These are phyloP conservation scores for Globomyces sp. DNA, from an alignment of 371 early-diverging fungal species.

Conservation along the genomic window DNA sequence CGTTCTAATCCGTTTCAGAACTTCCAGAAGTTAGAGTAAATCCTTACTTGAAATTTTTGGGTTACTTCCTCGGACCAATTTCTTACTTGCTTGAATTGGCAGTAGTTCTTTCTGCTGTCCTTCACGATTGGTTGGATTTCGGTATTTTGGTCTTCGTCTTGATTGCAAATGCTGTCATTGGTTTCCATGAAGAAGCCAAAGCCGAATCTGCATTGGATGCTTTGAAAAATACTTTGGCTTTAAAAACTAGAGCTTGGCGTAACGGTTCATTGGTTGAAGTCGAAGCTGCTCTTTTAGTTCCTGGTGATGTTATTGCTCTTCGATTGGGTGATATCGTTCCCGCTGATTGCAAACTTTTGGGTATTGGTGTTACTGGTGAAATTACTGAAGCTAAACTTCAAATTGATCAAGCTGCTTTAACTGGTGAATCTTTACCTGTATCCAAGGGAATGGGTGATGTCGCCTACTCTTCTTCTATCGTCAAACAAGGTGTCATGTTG, in stretches of 20 bases:
- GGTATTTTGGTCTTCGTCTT: constrained; percentile 80
- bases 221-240: constrained; percentile 83
- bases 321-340: constrained; percentile 93
- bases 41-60: constrained; percentile 82
- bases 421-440: constrained; percentile 90
- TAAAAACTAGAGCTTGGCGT: constrained; percentile 77
- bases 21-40: constrained; percentile 79
- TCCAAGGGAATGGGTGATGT: constrained; percentile 76
- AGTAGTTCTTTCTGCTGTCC: constrained; percentile 53
- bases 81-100: constrained; percentile 83
- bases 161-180: constrained; percentile 85
- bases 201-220: constrained; percentile 91
- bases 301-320: constrained; percentile 84
- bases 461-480: constrained; percentile 79
- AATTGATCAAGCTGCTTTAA: constrained; percentile 94
- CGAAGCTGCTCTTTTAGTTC: constrained; percentile 66
- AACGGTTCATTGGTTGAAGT: constrained; percentile 71
- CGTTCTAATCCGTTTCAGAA: constrained; percentile 17
- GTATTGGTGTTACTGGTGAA: constrained; percentile 80
- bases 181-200: constrained; percentile 84
- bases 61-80: constrained; percentile 87
- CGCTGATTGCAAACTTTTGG: constrained; percentile 87
- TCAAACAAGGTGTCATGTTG: constrained; percentile 82
- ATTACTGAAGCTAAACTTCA: constrained; percentile 71
- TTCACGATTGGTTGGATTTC: constrained; percentile 82